phyloP scores from a whole-genome alignment of 176 grass and related monocot species.

The Oryza meyeriana region DNA sequence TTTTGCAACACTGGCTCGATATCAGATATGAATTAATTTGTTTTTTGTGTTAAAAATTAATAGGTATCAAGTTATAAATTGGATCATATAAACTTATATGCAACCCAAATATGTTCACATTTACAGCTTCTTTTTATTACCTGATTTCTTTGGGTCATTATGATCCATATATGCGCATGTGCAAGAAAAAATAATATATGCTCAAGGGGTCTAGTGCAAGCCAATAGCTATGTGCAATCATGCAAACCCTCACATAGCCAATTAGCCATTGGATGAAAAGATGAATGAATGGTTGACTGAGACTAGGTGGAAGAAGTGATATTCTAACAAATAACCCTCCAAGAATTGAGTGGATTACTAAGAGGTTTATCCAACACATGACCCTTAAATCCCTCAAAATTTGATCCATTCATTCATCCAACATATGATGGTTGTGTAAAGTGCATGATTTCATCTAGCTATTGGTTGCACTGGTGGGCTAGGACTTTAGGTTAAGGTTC shows the following conservation, averaged over 20 bases:
- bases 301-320: neutral
- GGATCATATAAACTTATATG: neutral
- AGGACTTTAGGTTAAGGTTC: neutral
- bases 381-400: slow-evolving; percentile 6
- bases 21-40: neutral
- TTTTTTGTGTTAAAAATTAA: neutral
- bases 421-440: neutral
- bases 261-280: neutral
- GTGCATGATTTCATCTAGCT: neutral
- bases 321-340: neutral
- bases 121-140: neutral
- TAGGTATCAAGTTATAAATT: neutral
- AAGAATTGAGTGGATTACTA: neutral
- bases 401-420: neutral
- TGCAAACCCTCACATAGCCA: neutral
- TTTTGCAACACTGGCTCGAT: neutral
- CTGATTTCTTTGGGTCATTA: neutral
- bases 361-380: neutral
- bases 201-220: neutral
- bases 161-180: neutral
- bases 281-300: neutral
- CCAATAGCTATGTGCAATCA: neutral
- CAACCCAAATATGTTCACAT: neutral
- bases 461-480: neutral
- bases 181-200: neutral